A percentile compares a stretch with the other conserved stretches of the same genome.
phyloP scores from a whole-genome alignment of 2,329 filamentous ascomycete genomes.

The Paecilomyces dactylethromorphus region DNA sequence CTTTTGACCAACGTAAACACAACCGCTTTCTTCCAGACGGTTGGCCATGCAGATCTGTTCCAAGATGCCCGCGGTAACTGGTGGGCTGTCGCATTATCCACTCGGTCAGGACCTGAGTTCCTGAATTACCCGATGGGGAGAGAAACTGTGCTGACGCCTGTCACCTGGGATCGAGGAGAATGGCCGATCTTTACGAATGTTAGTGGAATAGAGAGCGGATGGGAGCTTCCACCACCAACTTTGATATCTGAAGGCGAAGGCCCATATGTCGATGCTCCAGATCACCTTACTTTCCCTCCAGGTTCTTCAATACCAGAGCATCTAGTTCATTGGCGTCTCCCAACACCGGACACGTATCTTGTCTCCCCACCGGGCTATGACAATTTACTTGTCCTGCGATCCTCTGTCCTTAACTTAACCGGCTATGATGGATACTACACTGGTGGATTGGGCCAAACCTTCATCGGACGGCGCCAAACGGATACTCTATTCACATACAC shows the following conservation, averaged over 20 bases:
- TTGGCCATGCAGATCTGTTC: slow-evolving; percentile 54
- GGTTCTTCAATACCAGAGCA: neutral
- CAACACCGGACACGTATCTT: neutral
- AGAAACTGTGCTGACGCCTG: slow-evolving; percentile 46
- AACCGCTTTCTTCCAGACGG: slow-evolving; percentile 41
- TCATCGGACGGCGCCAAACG: slow-evolving; percentile 1
- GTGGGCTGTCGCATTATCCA: slow-evolving; percentile 47
- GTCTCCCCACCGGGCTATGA: neutral
- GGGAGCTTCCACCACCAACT: neutral
- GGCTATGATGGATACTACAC: neutral
- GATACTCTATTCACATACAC: slow-evolving; percentile 3
- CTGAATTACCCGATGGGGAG: slow-evolving; percentile 47
- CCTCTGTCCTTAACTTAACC: neutral
- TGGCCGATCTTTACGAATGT: slow-evolving; percentile 35
- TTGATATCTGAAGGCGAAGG: neutral
- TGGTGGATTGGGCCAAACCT: neutral
- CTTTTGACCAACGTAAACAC: slow-evolving; percentile 36
- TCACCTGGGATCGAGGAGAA: slow-evolving; percentile 41
- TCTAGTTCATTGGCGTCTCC: neutral
- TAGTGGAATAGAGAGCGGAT: neutral
- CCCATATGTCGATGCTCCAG: neutral
- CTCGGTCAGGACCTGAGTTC: slow-evolving; percentile 19
- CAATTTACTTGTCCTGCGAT: neutral
- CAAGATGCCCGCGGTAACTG: slow-evolving; percentile 46
- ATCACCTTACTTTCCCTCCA: neutral